A percentile compares a stretch with the other conserved stretches of the same genome.
phyloP scores from a whole-genome alignment of 345 rosid species.

The Populus nigra region DNA sequence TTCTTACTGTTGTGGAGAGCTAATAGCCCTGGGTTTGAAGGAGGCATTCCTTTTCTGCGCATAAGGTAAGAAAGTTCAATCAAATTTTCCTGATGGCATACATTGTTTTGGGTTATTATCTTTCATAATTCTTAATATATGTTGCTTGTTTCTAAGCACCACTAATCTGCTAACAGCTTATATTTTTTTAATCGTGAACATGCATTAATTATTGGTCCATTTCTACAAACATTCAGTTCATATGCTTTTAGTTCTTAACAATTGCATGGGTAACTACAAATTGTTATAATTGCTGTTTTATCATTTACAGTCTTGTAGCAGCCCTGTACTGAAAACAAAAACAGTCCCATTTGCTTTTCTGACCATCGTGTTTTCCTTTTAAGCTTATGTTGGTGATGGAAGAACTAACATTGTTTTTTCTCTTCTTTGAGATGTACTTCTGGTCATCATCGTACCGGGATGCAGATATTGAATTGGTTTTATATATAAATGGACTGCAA shows the following conservation, averaged over 20 bases:
- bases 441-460: conserved; percentile 70
- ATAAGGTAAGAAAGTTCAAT: conserved; percentile 43
- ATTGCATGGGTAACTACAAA: background rate
- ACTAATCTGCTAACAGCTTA: background rate
- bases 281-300: background rate
- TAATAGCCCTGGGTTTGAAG: background rate
- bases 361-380: background rate
- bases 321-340: background rate
- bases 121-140: background rate
- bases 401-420: conserved; percentile 85
- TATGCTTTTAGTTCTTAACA: background rate
- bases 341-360: background rate
- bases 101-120: background rate
- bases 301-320: background rate
- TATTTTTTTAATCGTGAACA: background rate
- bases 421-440: conserved; percentile 97
- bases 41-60: background rate
- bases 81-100: background rate
- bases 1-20: background rate
- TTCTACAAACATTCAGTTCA: background rate
- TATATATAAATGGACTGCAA: conserved; percentile 79
- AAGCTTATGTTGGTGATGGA: conserved; percentile 14
- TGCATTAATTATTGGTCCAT: background rate
- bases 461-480: conserved; percentile 77
- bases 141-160: background rate